These are phyloP conservation scores for Elongisporangium undulatum DNA, from an alignment of 352 stramenopile genomes.

Conservation along the genomic window DNA sequence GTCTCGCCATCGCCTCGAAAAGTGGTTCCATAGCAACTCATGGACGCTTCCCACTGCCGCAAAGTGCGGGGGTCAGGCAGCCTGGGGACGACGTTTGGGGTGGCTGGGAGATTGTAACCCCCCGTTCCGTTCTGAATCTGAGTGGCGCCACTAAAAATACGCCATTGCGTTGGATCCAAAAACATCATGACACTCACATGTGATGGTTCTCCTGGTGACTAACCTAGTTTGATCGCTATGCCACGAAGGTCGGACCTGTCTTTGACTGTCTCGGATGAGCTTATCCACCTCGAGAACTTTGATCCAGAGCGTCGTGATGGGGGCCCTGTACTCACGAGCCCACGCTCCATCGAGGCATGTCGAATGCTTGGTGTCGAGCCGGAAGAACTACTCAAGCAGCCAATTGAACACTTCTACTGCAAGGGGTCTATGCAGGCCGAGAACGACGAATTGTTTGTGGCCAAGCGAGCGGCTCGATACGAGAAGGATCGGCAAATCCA, in stretches of 20 bases:
- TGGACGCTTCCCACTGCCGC: background rate
- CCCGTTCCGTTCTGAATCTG: background rate
- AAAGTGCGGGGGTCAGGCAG: background rate
- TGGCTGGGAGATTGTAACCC: background rate
- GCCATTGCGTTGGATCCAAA: background rate
- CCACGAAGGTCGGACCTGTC: background rate
- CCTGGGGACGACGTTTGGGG: background rate
- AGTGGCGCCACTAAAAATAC: background rate
- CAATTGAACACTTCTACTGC: constrained; percentile 54
- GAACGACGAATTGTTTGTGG: constrained; percentile 23
- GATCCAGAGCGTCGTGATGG: constrained; percentile 17
- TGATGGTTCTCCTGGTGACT: background rate
- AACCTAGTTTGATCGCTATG: background rate
- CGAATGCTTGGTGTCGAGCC: constrained; percentile 68
- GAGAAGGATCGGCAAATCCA: constrained; percentile 53
- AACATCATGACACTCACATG: background rate
- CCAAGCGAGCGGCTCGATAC: constrained; percentile 52
- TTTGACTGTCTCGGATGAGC: background rate
- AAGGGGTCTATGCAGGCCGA: constrained; percentile 14
- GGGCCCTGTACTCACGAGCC: constrained; percentile 52
- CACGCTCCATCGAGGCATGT: constrained; percentile 69
- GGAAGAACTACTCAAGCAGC: constrained; percentile 50
- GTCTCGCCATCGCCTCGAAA: constrained; percentile 28
- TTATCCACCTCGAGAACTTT: constrained; percentile 63
- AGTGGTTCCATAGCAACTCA: constrained; percentile 10